These are phyloP conservation scores for Agarophyton chilense DNA, from an alignment of 23 red algal species.

Conservation along the genomic window DNA sequence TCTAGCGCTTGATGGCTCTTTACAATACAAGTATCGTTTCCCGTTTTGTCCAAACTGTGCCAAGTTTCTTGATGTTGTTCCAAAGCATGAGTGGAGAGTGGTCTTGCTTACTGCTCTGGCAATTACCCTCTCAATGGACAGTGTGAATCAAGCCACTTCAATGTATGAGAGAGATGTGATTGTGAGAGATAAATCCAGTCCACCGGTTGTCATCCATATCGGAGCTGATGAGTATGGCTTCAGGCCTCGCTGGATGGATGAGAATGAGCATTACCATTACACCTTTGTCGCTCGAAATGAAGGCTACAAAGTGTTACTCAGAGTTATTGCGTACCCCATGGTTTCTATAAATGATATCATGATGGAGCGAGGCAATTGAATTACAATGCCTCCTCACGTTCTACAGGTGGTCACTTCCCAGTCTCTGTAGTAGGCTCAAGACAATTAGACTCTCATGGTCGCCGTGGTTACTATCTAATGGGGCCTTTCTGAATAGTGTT, in stretches of 20 bases:
- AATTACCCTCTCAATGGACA: neutral
- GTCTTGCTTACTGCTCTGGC: neutral
- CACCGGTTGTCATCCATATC: neutral
- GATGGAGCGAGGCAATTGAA: neutral
- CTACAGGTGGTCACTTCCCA: no score
- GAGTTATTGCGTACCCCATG: neutral
- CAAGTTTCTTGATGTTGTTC: neutral
- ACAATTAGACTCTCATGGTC: no score
- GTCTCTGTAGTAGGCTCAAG: no score
- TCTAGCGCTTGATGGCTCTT: neutral
- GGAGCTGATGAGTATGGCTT: neutral
- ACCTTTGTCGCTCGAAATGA: neutral
- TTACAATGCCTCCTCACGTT: no score
- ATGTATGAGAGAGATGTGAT: neutral
- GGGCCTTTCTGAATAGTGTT: no score
- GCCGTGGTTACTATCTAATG: no score
- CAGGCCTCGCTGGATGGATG: slow-evolving; percentile 13
- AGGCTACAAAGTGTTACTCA: neutral
- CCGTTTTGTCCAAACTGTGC: slow-evolving; percentile 32
- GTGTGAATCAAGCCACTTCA: neutral
- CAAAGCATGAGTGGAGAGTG: neutral
- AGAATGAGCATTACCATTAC: neutral
- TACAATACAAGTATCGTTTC: neutral
- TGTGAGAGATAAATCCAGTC: neutral
- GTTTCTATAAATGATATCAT: neutral